Evolutionary conservation across 108 stramenopile species (phyloP), one percentile per base, ranked within the genome.

Genomic region (Asterionellopsis glacialis): DNA sequence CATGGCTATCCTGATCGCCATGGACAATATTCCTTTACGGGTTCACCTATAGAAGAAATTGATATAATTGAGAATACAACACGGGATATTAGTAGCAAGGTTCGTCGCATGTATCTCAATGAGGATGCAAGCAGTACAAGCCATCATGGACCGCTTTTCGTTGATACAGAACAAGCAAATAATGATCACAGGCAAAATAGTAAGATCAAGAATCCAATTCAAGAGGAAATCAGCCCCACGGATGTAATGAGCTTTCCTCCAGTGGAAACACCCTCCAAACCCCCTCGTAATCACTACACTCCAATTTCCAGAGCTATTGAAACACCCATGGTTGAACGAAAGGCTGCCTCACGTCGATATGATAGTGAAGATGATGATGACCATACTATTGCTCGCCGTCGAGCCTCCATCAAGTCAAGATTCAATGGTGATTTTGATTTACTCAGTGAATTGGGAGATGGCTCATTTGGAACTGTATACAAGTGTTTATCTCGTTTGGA

Each of bases 401-500:
- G 33, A 33, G 33, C 33, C 33, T 19, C 16, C 43, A 45, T 28
- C 16, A 16, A 27, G 39, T 55, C 45, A 38, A 65, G 91, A 11
- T 93, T 93, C 45, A 27, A 72, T 28, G 68, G 74, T 11, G 91
- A 93, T 64, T 93, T 90, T 68, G 76, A 87, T 65, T 58, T 90
- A 38, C 79, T 90, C 27, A 80, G 71, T 9, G 82, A 83, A 51
- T 65, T 93, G 22, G 91, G 91, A 22, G 74, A 68, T 55, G 91
- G 91, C 23, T 76, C 82, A 38, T 93, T 93, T 61, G 91, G 91
- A 9, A 75, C 61, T 19, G 91, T 93, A 13, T 85, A 86, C 72
- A 82, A 85, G 58, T 87, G 82, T 19, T 56, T 87, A 16, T 84
- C 78, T 23, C 73, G 83, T 0, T 66, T 86, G 41, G 91, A 93